Percentiles rank a stretch among this genome's conserved stretches.
Evolutionary conservation across 495 filamentous ascomycete genomes (phyloP).

Genomic region (Tuber borchii): DNA sequence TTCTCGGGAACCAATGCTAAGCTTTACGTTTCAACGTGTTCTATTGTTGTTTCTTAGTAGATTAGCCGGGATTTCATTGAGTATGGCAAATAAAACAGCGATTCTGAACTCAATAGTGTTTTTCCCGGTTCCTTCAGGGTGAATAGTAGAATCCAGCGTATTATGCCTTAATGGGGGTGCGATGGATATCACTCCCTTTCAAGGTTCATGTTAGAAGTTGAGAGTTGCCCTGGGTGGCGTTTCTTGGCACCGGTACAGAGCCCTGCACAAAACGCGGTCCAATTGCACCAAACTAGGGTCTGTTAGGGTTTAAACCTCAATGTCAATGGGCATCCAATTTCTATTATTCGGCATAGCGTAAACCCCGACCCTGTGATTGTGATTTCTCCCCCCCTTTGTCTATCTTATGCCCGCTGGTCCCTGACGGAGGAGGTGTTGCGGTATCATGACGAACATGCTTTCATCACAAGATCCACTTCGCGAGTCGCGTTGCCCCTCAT

Average conservation of each 20-base stretch:
- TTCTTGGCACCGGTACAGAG: not conserved
- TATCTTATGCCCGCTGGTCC: not conserved
- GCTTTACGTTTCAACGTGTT: constrained; percentile 45
- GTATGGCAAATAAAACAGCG: not conserved
- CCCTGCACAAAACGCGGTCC: no score
- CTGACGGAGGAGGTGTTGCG: not conserved
- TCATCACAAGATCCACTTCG: not conserved
- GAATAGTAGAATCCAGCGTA: not conserved
- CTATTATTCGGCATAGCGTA: not conserved
- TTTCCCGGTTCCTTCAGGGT: not conserved
- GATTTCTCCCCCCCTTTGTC: not conserved
- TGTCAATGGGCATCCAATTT: not conserved
- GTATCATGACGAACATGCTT: not conserved
- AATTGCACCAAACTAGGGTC: no score
- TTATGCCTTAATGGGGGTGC: not conserved
- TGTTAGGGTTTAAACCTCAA: not conserved
- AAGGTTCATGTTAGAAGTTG: not conserved
- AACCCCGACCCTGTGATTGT: not conserved
- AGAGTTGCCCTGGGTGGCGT: not conserved
- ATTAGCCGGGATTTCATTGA: not conserved
- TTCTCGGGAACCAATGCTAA: constrained; percentile 47
- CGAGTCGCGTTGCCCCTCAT: not conserved
- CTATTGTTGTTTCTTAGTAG: constrained; percentile 45
- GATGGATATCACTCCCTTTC: not conserved
- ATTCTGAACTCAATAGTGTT: not conserved